Evolutionary conservation across 2,329 filamentous ascomycete genomes (phyloP).

Genomic region (Aspergillus quadrilineatus): DNA sequence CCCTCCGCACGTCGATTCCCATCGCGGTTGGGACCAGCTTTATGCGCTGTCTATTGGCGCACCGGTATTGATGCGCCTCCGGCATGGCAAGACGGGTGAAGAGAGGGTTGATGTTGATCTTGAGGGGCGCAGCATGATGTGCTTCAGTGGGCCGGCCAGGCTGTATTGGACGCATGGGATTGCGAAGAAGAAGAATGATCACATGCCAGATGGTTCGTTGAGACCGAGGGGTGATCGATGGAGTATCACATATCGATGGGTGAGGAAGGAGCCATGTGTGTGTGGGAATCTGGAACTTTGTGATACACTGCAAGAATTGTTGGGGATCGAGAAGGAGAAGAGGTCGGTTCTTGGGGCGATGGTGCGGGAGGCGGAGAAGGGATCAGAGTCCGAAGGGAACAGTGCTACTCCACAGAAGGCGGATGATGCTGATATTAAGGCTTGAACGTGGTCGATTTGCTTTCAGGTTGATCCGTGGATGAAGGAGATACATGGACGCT

Average conservation of each 20-base stretch:
- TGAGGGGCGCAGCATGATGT: slow-evolving; percentile 51
- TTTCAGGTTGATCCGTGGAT: too few relatives aligned
- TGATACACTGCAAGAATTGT: slow-evolving; percentile 51
- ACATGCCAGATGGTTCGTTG: slow-evolving; percentile 47
- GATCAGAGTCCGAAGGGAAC: too few relatives aligned
- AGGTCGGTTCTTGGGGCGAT: slow-evolving; percentile 25
- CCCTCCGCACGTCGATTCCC: slow-evolving; percentile 62
- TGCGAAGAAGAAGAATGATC: slow-evolving; percentile 54
- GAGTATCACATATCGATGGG: slow-evolving; percentile 59
- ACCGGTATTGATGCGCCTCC: slow-evolving; percentile 34
- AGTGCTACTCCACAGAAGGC: too few relatives aligned
- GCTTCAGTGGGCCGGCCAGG: slow-evolving; percentile 52
- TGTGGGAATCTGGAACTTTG: slow-evolving; percentile 53
- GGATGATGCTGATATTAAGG: too few relatives aligned
- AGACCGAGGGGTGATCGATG: slow-evolving; percentile 48
- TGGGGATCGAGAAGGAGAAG: slow-evolving; percentile 52
- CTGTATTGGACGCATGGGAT: slow-evolving; percentile 60
- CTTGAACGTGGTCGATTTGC: too few relatives aligned
- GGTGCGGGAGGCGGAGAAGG: neutral
- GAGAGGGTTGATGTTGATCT: slow-evolving; percentile 49
- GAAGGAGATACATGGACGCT: too few relatives aligned
- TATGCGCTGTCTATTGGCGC: slow-evolving; percentile 36
- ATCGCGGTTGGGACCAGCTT: slow-evolving; percentile 45
- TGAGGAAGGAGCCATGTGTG: slow-evolving; percentile 50
- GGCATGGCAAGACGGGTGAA: slow-evolving; percentile 22